Conservation (phyloP, 2,329 filamentous ascomycete species). For the Talaromyces rugulosus region DNA sequence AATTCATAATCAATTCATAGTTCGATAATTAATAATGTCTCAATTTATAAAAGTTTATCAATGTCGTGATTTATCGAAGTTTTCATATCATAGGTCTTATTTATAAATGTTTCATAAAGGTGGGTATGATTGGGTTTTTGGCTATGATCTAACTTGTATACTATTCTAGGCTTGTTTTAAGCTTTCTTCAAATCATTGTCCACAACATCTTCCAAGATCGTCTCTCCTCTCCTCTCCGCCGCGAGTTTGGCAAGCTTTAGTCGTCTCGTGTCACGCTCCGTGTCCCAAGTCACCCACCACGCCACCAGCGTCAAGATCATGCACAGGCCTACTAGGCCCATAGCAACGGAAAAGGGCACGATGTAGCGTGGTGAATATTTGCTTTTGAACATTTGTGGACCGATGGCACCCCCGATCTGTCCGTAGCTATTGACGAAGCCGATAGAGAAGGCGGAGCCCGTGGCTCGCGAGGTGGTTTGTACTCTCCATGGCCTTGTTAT, state of each 20-base stretch:
- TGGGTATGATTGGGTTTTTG: background rate
- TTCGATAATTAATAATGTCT: too few relatives aligned
- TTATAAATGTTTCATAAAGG: background rate
- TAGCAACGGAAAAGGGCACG: slow-evolving; percentile 41
- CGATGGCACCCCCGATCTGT: slow-evolving; percentile 47
- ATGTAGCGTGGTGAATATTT: slow-evolving; percentile 46
- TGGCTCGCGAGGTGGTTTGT: slow-evolving; percentile 44
- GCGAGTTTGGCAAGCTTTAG: slow-evolving; percentile 41
- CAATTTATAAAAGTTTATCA: background rate
- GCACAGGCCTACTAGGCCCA: slow-evolving; percentile 44
- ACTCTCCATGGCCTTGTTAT: slow-evolving; percentile 42
- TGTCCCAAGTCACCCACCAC: slow-evolving; percentile 44
- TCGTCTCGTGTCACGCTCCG: slow-evolving; percentile 43
- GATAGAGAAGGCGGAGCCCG: slow-evolving; percentile 49
- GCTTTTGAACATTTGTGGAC: slow-evolving; percentile 45
- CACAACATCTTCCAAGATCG: slow-evolving; percentile 44
- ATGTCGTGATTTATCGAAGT: background rate
- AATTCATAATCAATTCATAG: too few relatives aligned
- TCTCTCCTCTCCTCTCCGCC: slow-evolving; percentile 38
- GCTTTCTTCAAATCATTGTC: slow-evolving; percentile 30
- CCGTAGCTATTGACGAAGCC: slow-evolving; percentile 50
- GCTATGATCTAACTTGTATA: background rate
- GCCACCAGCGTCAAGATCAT: slow-evolving; percentile 38
- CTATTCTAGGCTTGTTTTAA: background rate
- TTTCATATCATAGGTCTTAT: background rate